Evolutionary conservation across 108 stramenopile genomes (phyloP), one percentile per base, ranked within the genome.

Genomic region (Pseudonitzschia multistriata): DNA sequence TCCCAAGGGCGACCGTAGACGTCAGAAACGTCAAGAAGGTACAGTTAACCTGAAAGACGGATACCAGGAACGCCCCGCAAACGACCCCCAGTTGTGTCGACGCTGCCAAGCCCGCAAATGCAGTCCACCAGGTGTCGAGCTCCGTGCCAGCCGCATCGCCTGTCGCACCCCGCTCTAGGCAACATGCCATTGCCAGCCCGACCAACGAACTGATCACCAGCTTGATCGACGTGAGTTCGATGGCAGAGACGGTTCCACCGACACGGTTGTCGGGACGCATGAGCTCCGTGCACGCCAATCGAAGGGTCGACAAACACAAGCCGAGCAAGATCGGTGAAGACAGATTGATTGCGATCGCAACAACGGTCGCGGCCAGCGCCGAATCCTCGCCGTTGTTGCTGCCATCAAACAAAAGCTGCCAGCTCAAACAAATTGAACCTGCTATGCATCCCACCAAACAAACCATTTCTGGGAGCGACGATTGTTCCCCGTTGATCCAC

Each of bases 11-110:
- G 27, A 72, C 62, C n/a, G 77, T 66, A 15, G 67, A 67, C 29
- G 77, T 61, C 34, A 78, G 53, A 36, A 48, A 57, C 34, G 73
- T 73, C 53, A 78, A 53, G 39, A 59, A 73, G 25, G 77, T 78
- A 35, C 72, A 74, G 47, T 78, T 78, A 21, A 78, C 77, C 59
- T 78, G 77, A 11, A 78, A 78, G 47, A 78, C 67, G n/a, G 67
- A 30, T 28, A 73, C 69, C 28, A 73, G 60, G 5, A 78, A 13
- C 1, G 73, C 61, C 3, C 77, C 77, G 10, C 63, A 55, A 34
- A 78, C 52, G 22, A 73, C 72, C 35, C 68, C 77, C 54, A 50
- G 55, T 31, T 35, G 24, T 0, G 71, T 60, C 17, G 49, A 67
- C 3, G 33, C 28, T 24, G 27, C 22, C 61, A 68, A 42, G 3